Evolutionary conservation across 805 yeast species (phyloP), one percentile per base, ranked within the genome.

Genomic region (Gaillardinia entomophila): DNA sequence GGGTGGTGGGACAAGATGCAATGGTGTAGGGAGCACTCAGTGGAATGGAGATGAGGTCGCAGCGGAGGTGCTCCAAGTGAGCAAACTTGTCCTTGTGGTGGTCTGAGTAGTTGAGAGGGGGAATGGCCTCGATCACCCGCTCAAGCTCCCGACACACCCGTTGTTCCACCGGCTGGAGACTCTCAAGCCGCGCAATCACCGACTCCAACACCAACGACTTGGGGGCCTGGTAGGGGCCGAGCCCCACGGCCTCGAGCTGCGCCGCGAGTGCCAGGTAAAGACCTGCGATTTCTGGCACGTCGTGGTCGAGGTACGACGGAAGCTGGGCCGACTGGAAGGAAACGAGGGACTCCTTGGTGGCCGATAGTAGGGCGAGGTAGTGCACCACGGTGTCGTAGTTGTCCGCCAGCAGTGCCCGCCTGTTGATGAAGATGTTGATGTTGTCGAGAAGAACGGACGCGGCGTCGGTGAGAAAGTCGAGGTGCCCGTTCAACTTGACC

Each of bases 221-320:
- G 7, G 30, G 25, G 8, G 47, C 47, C 29, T 36, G 37, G 26
- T 41, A 45, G 27, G 38, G 14, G 23, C 6, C n/a, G 12, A 43
- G 20, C 3, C 46, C 49, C 15, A 31, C 26, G 11, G 16, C 13
- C n/a, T 34, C 28, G 16, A 45, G 30, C 15, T 32, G 34, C 14
- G 25, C 27, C 13, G 33, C 24, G 8, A 40, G 24, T 3, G 31
- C 6, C n/a, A 38, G 38, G 23, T 19, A 28, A 7, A 43, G 36
- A n/a, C 24, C 27, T 16, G 37, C 27, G 12, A 45, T 28, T 26
- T 45, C 46, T 10, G 49, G 46, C 11, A 41, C 17, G 16, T 43
- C 48, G 18, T 35, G 37, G 26, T 34, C 27, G 14, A 33, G n/a
- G 18, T 33, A 25, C 4, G 31, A 32, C 7, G 46, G 46, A n/a